Conservation (phyloP, 2,329 filamentous ascomycete species). For the Aspergillus tanneri region DNA sequence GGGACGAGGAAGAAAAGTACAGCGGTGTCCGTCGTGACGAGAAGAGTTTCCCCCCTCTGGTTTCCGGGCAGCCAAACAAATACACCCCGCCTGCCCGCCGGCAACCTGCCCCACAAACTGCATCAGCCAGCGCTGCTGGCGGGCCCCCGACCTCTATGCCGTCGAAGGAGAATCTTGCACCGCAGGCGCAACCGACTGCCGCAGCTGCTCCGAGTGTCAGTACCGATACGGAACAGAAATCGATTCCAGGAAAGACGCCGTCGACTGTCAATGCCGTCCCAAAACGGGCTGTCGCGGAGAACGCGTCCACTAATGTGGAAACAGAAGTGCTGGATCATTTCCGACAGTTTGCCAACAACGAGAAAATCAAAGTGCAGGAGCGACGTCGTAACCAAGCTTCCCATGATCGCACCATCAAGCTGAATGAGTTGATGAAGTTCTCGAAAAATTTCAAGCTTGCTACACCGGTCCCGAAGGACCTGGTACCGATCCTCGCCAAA, state of each 20-base stretch:
- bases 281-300: conserved; percentile 47
- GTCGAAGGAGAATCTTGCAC: conserved; percentile 26
- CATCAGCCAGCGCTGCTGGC: conserved; percentile 70
- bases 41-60: conserved; percentile 63
- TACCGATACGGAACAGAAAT: conserved; percentile 28
- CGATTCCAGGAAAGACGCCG: conserved; percentile 22
- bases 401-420: conserved; percentile 83
- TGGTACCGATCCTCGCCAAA: conserved; percentile 94
- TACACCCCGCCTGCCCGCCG: conserved; percentile 90
- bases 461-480: conserved; percentile 84
- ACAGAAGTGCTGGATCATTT: conserved; percentile 62
- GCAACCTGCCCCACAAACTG: conserved; percentile 71
- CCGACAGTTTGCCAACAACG: conserved; percentile 62
- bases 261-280: conserved; percentile 30
- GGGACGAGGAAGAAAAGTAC: conserved; percentile 94
- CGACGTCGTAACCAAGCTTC: conserved; percentile 55
- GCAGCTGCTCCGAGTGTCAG: conserved; percentile 24
- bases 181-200: conserved; percentile 18
- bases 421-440: conserved; percentile 95
- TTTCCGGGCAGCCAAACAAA: conserved; percentile 62
- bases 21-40: conserved; percentile 80
- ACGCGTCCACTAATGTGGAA: conserved; percentile 61
- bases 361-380: conserved; percentile 62
- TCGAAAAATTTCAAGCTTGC: conserved; percentile 90
- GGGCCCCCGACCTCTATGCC: conserved; percentile 29